Evolutionary conservation across 768 basidiomycete genomes (phyloP), one percentile per base, ranked within the genome.

Genomic region (Coprinopsis sp.): DNA sequence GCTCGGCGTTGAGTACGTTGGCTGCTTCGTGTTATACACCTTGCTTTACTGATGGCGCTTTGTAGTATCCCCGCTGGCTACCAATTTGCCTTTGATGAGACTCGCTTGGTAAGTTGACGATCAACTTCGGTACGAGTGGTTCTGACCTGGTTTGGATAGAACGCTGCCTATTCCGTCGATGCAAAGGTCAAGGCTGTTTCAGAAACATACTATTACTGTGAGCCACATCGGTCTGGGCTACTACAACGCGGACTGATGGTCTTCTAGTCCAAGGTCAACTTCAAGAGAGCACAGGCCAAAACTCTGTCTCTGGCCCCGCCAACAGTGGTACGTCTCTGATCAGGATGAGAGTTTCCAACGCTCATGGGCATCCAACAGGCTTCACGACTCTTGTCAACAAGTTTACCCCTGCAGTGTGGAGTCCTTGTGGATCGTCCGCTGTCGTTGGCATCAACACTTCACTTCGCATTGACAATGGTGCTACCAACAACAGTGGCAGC

Each of bases 71-170:
- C 57, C 13, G 23, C 51, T 16, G 57, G 57, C 18, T 58, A 58
- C 40, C 57, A 56, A 39, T 58, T 58, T 36, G 57, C 51, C n/a
- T 56, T 58, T 33, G 51, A 56, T 39, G 31, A 53, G 31, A 56
- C 54, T 28, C 50, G 34, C 33, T 46, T 54, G 37, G 49, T 54
- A 19, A 47, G 55, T 49, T 7, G n/a, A n/a, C n/a, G n/a, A n/a
- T n/a, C 7, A 23, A 8, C 14, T n/a, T 11, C 24, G 3, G 21
- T 39, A 8, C 16, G 6, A 11, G 11, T 19, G 8, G 19, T 16
- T 19, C 22, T 6, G 16, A 12, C 25, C 19, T 22, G 6, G 23
- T 19, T 6, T 39, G 6, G 16, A 16, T 46, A 57, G 51, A 51
- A 48, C 37, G 53, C 53, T 22, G 40, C 51, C 18, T 59, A 59